Evolutionary conservation across 2,329 filamentous ascomycete genomes (phyloP), one percentile per base, ranked within the genome.

Genomic region (Pyrenophora tritici-repentis): DNA sequence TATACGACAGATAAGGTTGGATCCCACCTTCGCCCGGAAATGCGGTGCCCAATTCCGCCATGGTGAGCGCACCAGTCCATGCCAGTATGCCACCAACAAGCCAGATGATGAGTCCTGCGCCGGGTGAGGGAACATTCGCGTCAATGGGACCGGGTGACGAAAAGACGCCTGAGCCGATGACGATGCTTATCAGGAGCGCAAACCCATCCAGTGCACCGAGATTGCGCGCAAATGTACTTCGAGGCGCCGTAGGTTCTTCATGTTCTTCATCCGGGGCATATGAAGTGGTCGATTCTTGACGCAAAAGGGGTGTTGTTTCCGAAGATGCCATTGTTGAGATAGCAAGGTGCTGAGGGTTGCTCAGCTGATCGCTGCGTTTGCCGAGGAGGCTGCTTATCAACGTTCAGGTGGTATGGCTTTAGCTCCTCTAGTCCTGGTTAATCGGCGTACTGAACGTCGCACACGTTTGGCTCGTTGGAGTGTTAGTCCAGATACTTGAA

Each of bases 141-240:
- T 86, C 84, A 54, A 87, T 82, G 3, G 83, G 78, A 0, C 83
- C 84, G 0, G 85, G 84, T 1, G 84, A 86, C 0, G 85, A 86
- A 59, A 87, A 87, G 17, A 87, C 79, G 40, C 85, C 84, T 35
- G 83, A 85, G 17, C 85, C 85, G 45, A 87, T 85, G 35, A 86
- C 83, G 59, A 87, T 85, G 70, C 81, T 83, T 59, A 86, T 81
- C 45, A 86, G 76, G 40, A 87, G 83, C 14, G 81, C 83, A 58
- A 85, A 86, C 14, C 67, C 71, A 36, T 73, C 68, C 2, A 67
- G 41, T 4, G 71, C 65, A 42, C 62, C 48, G 13, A 73, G 61
- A 37, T 63, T 68, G 32, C 62, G 61, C 6, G 71, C 69, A 46
- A 73, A 73, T 2, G 66, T 72, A n/a, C 62, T 62, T 26, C 48